Evolutionary conservation across 257 asterid genomes (phyloP).

Genomic region (Cynanchum wilfordii): DNA sequence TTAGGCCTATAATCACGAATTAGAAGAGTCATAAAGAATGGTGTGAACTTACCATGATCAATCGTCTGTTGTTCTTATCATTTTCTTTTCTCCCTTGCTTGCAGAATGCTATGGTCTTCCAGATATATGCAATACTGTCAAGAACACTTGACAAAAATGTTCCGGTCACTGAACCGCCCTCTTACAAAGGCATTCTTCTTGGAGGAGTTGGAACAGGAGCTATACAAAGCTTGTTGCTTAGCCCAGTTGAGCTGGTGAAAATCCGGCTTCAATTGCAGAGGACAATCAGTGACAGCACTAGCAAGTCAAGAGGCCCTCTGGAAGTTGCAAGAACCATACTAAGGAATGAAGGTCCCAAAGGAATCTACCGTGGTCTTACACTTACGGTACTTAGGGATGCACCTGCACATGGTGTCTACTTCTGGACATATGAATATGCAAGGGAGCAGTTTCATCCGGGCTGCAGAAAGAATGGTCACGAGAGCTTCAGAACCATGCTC

Average conservation of each 20-base stretch:
- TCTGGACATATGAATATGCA: conserved; percentile 57
- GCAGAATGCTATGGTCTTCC: conserved; percentile 83
- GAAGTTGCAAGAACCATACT: conserved; percentile 41
- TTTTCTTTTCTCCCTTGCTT: conserved; percentile 9
- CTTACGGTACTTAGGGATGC: conserved; percentile 68
- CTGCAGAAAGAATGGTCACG: conserved; percentile 50
- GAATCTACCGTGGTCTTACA: conserved; percentile 57
- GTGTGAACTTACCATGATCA: not conserved
- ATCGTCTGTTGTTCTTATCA: not conserved
- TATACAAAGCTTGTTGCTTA: conserved; percentile 55
- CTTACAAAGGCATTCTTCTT: conserved; percentile 49
- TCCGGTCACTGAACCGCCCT: conserved; percentile 41
- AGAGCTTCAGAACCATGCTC: conserved; percentile 52
- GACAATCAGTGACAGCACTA: conserved; percentile 10
- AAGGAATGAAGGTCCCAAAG: conserved; percentile 46
- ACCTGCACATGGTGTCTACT: conserved; percentile 67
- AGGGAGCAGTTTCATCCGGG: conserved; percentile 69
- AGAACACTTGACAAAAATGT: conserved; percentile 34
- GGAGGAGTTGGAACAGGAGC: conserved; percentile 71
- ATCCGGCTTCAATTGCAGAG: conserved; percentile 63
- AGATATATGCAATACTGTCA: conserved; percentile 53
- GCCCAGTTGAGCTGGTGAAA: conserved; percentile 75
- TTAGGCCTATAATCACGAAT: not conserved
- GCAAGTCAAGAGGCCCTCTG: conserved; percentile 40
- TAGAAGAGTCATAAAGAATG: not conserved